Evolutionary conservation across 179 eudicot genomes (phyloP), one percentile per base, ranked within the genome.

Genomic region (Dionaea muscipula): DNA sequence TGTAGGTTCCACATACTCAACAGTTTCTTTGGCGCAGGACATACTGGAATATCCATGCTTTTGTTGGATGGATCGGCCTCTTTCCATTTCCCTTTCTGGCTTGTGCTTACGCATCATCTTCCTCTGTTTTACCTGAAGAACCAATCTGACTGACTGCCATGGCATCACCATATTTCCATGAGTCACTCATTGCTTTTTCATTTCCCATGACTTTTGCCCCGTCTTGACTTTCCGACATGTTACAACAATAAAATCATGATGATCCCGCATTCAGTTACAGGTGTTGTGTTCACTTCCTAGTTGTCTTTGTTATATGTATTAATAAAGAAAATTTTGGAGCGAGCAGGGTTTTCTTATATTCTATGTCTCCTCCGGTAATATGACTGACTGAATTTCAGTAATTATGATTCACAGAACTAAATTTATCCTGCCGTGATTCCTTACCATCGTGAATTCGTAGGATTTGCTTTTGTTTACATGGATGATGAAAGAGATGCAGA

Each of bases 401-500:
- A 28, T 24, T 57, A 31, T 56, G 61, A 24, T 31, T 50, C 41
- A 44, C 59, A 60, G 59, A 60, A 56, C 60, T 59, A 36, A 61
- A 47, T 38, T 63, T 58, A 37, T 26, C 53, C 40, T 66, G 36
- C 33, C 39, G 22, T 53, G 55, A 53, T 68, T 57, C 45, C 62
- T 51, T 59, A 28, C 51, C 45, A 46, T 47, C 36, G 21, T 64
- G 23, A 55, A 63, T 54, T 65, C 38, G 56, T 61, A 91, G 90
- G 88, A 28, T 82, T 82, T 59, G 86, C 85, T 40, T 81, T 82
- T 64, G 80, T 87, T 37, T 84, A 87, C 50, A 80, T 84, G 86
- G 85, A 80, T 31, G 88, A 82, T 70, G 90, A 82, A 55, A 67
- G 85, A 59, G 95, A 87, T 63, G 95, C 94, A 50, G 95, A 84